These are phyloP conservation scores for Rhizoctonia solani DNA, from an alignment of 1,284 basidiomycete species.

Conservation along the genomic window DNA sequence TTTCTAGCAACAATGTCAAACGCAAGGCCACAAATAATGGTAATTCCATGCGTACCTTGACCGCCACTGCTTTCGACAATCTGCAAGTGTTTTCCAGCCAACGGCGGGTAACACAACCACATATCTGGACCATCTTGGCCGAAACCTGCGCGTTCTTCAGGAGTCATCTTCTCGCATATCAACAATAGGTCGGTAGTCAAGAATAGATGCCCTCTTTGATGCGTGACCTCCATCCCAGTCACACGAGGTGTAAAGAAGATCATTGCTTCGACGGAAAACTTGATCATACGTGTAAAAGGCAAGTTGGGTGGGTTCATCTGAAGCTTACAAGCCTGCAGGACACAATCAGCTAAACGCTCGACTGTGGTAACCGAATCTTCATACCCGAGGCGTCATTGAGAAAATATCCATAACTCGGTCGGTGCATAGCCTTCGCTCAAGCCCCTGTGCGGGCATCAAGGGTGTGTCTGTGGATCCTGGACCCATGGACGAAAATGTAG, in stretches of 20 bases:
- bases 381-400: slow-evolving; percentile 90
- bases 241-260: slow-evolving; percentile 80
- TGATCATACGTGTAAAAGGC: slow-evolving; percentile 79
- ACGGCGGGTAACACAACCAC: slow-evolving; percentile 93
- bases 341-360: background rate
- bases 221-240: slow-evolving; percentile 72
- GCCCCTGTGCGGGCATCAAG: slow-evolving; percentile 64
- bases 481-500: slow-evolving; percentile 58
- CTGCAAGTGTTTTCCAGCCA: slow-evolving; percentile 90
- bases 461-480: slow-evolving; percentile 47
- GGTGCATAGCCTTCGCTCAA: slow-evolving; percentile 82
- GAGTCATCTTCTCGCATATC: slow-evolving; percentile 80
- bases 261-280: slow-evolving; percentile 73
- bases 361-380: slow-evolving; percentile 37
- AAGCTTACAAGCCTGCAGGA: slow-evolving; percentile 76
- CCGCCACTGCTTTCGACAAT: slow-evolving; percentile 63
- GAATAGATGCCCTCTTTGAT: slow-evolving; percentile 81
- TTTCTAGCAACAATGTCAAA: slow-evolving; percentile 52
- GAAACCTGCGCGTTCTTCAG: slow-evolving; percentile 55
- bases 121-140: slow-evolving; percentile 69
- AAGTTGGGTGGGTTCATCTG: slow-evolving; percentile 86
- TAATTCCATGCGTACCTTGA: slow-evolving; percentile 41
- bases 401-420: slow-evolving; percentile 90
- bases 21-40: slow-evolving; percentile 8
- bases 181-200: slow-evolving; percentile 92